Evolutionary conservation across 495 filamentous ascomycete genomes (phyloP).

Genomic region (Neurospora sp.): DNA sequence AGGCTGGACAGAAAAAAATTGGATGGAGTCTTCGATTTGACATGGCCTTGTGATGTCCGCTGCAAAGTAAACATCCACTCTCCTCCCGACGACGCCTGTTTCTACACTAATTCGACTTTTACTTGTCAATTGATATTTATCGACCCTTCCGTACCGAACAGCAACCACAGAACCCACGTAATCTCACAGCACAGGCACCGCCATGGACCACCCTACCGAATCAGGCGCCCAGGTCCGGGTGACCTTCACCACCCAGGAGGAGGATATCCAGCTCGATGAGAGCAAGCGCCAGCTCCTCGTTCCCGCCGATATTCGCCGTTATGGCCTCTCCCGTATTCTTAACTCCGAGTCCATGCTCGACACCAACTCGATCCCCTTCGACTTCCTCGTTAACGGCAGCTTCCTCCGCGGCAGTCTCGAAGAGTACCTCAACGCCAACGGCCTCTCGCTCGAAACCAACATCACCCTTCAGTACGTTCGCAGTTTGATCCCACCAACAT

Average conservation of each 20-base stretch:
- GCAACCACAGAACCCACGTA: background rate
- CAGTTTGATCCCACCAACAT: slow-evolving; percentile 75
- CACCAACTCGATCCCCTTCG: slow-evolving; percentile 77
- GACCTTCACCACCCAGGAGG: slow-evolving; percentile 46
- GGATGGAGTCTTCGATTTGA: background rate
- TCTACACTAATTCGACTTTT: background rate
- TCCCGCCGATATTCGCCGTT: slow-evolving; percentile 68
- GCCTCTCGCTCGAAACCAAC: slow-evolving; percentile 76
- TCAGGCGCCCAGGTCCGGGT: slow-evolving; percentile 35
- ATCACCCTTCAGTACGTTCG: slow-evolving; percentile 88
- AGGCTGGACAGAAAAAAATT: slow-evolving; percentile 19
- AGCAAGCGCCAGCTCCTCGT: slow-evolving; percentile 43
- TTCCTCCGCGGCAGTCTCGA: slow-evolving; percentile 84
- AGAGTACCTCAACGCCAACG: slow-evolving; percentile 75
- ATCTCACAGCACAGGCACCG: background rate
- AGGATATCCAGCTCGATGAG: slow-evolving; percentile 47
- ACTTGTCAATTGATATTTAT: background rate
- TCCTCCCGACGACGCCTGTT: background rate
- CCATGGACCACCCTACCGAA: slow-evolving; percentile 21
- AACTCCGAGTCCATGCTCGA: slow-evolving; percentile 74
- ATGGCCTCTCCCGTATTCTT: slow-evolving; percentile 83
- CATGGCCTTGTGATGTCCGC: background rate
- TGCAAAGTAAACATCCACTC: background rate
- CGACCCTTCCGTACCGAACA: background rate
- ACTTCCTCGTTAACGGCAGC: slow-evolving; percentile 87